Evolutionary conservation across 176 grass and related monocot species (phyloP).

Genomic region (Cocos nucifera): DNA sequence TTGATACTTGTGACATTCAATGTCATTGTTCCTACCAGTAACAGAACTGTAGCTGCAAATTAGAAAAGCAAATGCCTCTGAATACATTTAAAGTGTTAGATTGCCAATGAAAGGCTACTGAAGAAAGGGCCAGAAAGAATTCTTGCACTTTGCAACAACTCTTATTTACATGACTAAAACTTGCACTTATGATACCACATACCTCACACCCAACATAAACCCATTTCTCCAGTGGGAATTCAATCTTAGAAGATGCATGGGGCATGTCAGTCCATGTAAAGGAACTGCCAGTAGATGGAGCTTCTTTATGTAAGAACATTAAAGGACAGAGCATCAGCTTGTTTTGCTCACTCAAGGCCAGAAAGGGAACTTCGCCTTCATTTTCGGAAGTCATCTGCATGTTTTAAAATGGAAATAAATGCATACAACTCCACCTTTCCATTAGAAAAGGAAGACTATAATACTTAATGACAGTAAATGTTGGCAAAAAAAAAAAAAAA

Average conservation of each 20-base stretch:
- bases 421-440: not conserved
- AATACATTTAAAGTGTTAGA: no score
- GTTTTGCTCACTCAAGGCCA: conserved; percentile 69
- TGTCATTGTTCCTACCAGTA: no score
- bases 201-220: conserved; percentile 83
- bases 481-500: no score
- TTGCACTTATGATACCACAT: conserved; percentile 14
- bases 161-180: no score
- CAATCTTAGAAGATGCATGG: conserved; percentile 32
- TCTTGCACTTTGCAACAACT: no score
- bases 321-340: conserved; percentile 73
- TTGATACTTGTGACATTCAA: no score
- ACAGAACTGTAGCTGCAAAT: no score
- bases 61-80: no score
- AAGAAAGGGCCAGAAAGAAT: no score
- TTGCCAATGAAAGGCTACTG: no score
- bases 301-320: conserved; percentile 54
- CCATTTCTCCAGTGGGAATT: conserved; percentile 78
- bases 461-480: no score
- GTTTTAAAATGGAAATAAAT: not conserved
- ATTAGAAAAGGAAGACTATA: not conserved
- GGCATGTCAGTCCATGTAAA: conserved; percentile 49
- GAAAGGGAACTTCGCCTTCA: conserved; percentile 53
- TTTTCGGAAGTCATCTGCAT: conserved; percentile 28
- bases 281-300: conserved; percentile 29